Conservation (phyloP, 768 basidiomycete species). For the Solioccasus polychromus region DNA sequence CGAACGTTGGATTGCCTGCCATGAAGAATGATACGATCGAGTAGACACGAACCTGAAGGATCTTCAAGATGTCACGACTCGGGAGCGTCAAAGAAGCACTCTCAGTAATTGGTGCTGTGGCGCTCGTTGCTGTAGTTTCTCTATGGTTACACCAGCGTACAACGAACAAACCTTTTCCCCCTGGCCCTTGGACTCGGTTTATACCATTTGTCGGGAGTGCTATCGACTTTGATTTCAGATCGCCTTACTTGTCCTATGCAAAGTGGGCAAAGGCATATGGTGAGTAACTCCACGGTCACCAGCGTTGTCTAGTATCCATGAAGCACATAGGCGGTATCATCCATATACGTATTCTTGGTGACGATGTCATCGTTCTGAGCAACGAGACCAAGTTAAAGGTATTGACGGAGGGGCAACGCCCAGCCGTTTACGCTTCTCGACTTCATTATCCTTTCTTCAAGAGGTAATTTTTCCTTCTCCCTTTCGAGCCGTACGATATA, state of each 20-base stretch:
- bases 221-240: background rate
- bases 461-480: background rate
- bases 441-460: background rate
- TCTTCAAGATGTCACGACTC: no score
- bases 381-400: background rate
- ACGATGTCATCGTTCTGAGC: slow-evolving; percentile 1
- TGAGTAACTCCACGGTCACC: no score
- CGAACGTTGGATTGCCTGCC: no score
- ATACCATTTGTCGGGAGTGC: slow-evolving; percentile 3
- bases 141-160: background rate
- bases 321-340: background rate
- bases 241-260: slow-evolving; percentile 2
- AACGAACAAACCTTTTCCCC: background rate
- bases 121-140: background rate
- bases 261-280: slow-evolving; percentile 1
- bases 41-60: no score
- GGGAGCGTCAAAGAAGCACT: no score
- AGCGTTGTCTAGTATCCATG: no score
- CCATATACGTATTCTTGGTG: slow-evolving; percentile 2
- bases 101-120: background rate
- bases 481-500: background rate
- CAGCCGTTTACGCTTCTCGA: slow-evolving; percentile 1
- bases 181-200: slow-evolving; percentile 1
- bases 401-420: background rate
- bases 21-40: no score